Conservation (phyloP, 805 yeast species). For the Spathaspora arborariae region DNA sequence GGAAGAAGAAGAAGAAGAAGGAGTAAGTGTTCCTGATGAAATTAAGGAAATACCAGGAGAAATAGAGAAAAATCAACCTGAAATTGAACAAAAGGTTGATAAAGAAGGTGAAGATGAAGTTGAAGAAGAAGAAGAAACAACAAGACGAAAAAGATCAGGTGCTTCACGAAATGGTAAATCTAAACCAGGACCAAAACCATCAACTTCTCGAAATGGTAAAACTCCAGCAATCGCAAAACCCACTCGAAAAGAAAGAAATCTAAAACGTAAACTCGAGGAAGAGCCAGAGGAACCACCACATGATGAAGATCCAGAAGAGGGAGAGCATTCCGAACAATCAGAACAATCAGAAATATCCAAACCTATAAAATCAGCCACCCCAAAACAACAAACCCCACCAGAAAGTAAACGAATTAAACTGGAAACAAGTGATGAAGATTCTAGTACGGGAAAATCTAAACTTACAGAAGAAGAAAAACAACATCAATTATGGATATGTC, state of each 20-base stretch:
- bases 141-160: slow-evolving; percentile 9
- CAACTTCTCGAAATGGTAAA: slow-evolving; percentile 1
- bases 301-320: background rate
- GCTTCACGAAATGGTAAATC: slow-evolving; percentile 1
- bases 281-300: background rate
- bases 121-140: slow-evolving; percentile 10
- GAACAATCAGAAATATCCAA: slow-evolving; percentile 1
- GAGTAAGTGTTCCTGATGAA: slow-evolving; percentile 14
- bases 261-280: background rate
- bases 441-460: slow-evolving; percentile 5
- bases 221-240: background rate
- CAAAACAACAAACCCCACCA: slow-evolving; percentile 1
- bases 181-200: slow-evolving; percentile 8
- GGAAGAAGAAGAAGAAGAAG: slow-evolving; percentile 14
- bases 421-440: slow-evolving; percentile 7
- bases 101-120: slow-evolving; percentile 12
- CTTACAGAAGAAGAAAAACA: slow-evolving; percentile 37
- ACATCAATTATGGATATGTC: slow-evolving; percentile 45
- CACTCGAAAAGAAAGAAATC: slow-evolving; percentile 1
- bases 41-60: slow-evolving; percentile 35
- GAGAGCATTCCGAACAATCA: too few species aligned
- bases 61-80: slow-evolving; percentile 26
- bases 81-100: slow-evolving; percentile 2
- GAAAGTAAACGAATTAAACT: slow-evolving; percentile 2
- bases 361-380: background rate